Conservation (phyloP, 257 asterid species). For the Primulina tabacum region DNA sequence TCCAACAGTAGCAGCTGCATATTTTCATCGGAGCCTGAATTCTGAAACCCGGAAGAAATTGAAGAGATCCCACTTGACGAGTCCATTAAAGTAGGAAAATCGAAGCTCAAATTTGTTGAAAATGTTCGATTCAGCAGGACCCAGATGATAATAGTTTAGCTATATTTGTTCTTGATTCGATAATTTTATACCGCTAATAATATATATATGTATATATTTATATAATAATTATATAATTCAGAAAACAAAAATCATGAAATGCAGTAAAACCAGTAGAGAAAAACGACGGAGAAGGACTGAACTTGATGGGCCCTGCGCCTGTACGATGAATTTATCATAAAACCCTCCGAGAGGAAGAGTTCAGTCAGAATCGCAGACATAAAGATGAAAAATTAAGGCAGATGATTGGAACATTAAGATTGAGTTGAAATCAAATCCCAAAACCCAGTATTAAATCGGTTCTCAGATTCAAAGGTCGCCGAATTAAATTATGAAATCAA, state of each 20-base stretch:
- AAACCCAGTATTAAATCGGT: not conserved
- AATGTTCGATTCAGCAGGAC: not conserved
- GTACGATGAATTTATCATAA: slow-evolving; percentile 89
- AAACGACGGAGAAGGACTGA: slow-evolving; percentile 94
- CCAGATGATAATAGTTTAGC: slow-evolving; percentile 29
- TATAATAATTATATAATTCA: not conserved
- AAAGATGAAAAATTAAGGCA: slow-evolving; percentile 50
- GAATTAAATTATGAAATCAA: too few species aligned
- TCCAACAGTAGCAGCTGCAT: slow-evolving; percentile 54
- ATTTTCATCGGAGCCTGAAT: slow-evolving; percentile 70
- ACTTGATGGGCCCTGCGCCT: slow-evolving; percentile 88
- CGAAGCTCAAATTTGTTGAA: too few species aligned
- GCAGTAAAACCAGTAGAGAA: slow-evolving; percentile 96
- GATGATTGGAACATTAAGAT: slow-evolving; percentile 46
- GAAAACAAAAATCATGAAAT: slow-evolving; percentile 63
- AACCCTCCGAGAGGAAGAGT: slow-evolving; percentile 65
- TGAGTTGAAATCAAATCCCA: slow-evolving; percentile 1
- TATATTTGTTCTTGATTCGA: not conserved
- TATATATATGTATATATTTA: too few species aligned
- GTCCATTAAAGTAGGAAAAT: slow-evolving; percentile 39
- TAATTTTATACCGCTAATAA: too few species aligned
- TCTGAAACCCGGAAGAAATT: slow-evolving; percentile 52
- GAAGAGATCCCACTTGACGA: slow-evolving; percentile 67
- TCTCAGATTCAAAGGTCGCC: not conserved
- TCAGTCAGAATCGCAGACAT: slow-evolving; percentile 96